Evolutionary conservation across 2,329 filamentous ascomycete species (phyloP), one percentile per base, ranked within the genome.

Genomic region (Pseudogymnoascus sp.): DNA sequence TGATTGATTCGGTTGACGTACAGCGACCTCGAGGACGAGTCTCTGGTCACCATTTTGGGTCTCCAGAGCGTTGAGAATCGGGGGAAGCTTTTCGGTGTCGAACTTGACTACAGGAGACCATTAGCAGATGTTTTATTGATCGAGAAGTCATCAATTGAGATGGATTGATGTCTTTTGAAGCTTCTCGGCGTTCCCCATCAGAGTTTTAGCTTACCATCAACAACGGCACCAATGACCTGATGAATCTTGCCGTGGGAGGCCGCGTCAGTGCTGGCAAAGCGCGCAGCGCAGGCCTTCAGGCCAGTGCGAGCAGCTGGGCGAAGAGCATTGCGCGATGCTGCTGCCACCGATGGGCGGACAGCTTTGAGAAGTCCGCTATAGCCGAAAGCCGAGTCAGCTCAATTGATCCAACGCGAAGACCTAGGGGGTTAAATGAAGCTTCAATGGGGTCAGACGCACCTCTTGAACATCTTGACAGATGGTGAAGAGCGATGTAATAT

Each of bases 161-260:
- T 33, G 38, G 35, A 62, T 62, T 47, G 42, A 62, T 38, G 38
- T 59, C 61, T 24, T 31, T 50, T 50, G 26, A 62, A 44, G 35
- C 40, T 47, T 50, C 38, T 61, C 33, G 38, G 59, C 38, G 35
- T 19, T 56, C 13, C 26, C 33, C 19, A 42, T 35, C 44, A 63
- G 42, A 75, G 75, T 79, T 79, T 79, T 76, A 73, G 60, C 90
- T 82, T 84, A 96, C 91, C 92, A 82, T 97, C 95, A 74, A 97
- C 95, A 78, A 97, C 93, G 83, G 95, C 93, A 90, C 95, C 93
- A 82, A 97, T 97, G 80, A 97, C 93, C 82, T 88, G 85, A 80
- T 88, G 81, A 75, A 88, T 86, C 80, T 87, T 87, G 77, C 85
- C 85, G 78, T 84, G 79, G 74, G 84, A 79, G 70, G 81, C 82